These are phyloP conservation scores for Lumnitzera littorea DNA, from an alignment of 345 rosid genomes.

Conservation along the genomic window DNA sequence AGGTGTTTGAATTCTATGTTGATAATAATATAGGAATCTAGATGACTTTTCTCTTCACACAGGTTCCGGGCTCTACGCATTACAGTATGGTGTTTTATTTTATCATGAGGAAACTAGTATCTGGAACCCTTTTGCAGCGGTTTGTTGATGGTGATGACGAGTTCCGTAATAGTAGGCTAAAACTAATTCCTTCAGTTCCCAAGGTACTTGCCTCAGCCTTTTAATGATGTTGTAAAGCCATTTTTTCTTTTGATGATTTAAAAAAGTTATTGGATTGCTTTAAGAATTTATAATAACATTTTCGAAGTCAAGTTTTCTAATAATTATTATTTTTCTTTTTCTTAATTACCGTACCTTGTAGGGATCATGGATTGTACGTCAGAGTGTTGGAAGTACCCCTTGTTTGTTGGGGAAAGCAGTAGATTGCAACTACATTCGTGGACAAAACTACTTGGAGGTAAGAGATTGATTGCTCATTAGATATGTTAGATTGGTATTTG, in stretches of 20 bases:
- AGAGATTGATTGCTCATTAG: conserved; percentile 6
- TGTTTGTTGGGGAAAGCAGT: conserved; percentile 95
- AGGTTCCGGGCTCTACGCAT: conserved; percentile 97
- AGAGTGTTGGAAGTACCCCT: conserved; percentile 98
- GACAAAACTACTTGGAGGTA: conserved; percentile 80
- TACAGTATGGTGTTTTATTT: conserved; percentile 97
- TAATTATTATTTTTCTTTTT: not conserved
- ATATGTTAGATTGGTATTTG: not conserved
- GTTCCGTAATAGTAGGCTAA: conserved; percentile 88
- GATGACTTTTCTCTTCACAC: conserved; percentile 8
- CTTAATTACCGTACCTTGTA: conserved; percentile 16
- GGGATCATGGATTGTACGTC: conserved; percentile 99
- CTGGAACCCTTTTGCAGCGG: conserved; percentile 85
- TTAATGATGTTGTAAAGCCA: not conserved
- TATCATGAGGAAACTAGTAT: conserved; percentile 52
- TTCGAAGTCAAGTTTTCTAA: not conserved
- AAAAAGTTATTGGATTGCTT: not conserved
- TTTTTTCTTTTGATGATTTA: not conserved
- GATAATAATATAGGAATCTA: too few relatives aligned
- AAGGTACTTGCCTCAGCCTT: conserved; percentile 43
- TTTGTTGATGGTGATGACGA: conserved; percentile 99
- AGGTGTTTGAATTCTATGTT: too few relatives aligned
- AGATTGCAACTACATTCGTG: conserved; percentile 90
- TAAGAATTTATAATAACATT: conserved; percentile 1
- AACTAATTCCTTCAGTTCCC: conserved; percentile 95